Evolutionary conservation across 129 eudicot genomes (phyloP).

Genomic region (Chrysanthemum lavandulifolium): DNA sequence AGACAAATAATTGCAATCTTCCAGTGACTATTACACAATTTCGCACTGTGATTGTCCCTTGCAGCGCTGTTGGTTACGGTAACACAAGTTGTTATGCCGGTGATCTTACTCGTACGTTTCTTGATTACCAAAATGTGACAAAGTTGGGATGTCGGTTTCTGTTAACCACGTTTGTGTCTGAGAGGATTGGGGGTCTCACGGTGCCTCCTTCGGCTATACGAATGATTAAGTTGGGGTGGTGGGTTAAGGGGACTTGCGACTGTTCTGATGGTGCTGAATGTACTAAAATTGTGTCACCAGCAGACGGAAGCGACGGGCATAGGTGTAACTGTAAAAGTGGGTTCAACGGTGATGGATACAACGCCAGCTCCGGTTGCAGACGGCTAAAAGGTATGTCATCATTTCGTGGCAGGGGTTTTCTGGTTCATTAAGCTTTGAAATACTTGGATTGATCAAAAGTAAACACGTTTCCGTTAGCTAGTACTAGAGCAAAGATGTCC

Average conservation of each 20-base stretch:
- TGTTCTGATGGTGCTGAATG: slow-evolving; percentile 29
- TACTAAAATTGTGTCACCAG: slow-evolving; percentile 25
- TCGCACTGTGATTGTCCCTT: neutral
- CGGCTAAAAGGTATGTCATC: slow-evolving; percentile 35
- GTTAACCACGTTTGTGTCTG: slow-evolving; percentile 49
- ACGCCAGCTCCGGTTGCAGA: slow-evolving; percentile 47
- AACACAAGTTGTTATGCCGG: neutral
- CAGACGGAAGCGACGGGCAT: slow-evolving; percentile 19
- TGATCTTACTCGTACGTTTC: neutral
- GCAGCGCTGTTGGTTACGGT: neutral
- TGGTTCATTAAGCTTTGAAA: too few relatives aligned
- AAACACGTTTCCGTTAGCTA: too few relatives aligned
- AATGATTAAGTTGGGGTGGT: slow-evolving; percentile 53
- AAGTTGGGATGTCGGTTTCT: slow-evolving; percentile 38
- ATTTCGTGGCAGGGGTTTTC: too few relatives aligned
- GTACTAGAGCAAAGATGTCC: too few relatives aligned
- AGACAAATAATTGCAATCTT: neutral
- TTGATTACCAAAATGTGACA: slow-evolving; percentile 8
- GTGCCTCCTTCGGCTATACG: slow-evolving; percentile 50
- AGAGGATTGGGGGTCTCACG: slow-evolving; percentile 29
- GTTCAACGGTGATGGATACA: slow-evolving; percentile 48
- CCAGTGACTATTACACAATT: neutral
- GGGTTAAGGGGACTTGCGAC: slow-evolving; percentile 44
- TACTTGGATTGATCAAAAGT: too few relatives aligned
- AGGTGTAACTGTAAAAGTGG: slow-evolving; percentile 39